phyloP scores from a whole-genome alignment of 1,139 yeast genomes.

The Taphrina betulina region DNA sequence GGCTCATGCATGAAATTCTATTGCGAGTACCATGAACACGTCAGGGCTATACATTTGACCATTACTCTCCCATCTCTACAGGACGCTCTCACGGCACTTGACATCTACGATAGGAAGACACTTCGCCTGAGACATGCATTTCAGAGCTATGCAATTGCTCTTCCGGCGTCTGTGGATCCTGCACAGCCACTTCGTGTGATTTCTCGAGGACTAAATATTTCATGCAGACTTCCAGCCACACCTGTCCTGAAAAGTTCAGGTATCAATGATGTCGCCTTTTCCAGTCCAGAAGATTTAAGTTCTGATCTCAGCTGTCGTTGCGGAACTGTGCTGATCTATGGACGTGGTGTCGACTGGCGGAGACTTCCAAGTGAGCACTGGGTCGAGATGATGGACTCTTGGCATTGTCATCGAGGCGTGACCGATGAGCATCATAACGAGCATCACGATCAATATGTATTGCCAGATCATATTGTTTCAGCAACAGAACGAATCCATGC shows the following conservation, averaged over 20 bases:
- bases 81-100: constrained; percentile 8
- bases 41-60: constrained; percentile 7
- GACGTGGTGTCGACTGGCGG: constrained; percentile 39
- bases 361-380: constrained; percentile 91
- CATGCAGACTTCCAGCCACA: constrained; percentile 1
- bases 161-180: constrained; percentile 20
- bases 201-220: not conserved
- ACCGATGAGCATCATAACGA: constrained; percentile 52
- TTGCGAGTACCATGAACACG: constrained; percentile 24
- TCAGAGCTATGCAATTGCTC: constrained; percentile 8
- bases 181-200: not conserved
- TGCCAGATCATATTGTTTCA: constrained; percentile 17
- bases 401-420: constrained; percentile 84
- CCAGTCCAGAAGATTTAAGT: not conserved
- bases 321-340: not conserved
- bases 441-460: constrained; percentile 34
- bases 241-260: not conserved
- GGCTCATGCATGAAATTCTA: constrained; percentile 21
- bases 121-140: constrained; percentile 20
- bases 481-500: constrained; percentile 19
- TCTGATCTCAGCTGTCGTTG: constrained; percentile 4
- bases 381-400: constrained; percentile 94
- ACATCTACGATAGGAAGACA: constrained; percentile 26
- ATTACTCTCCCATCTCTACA: not conserved
- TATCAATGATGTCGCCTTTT: constrained; percentile 13